Base-by-base conservation (phyloP, 768 basidiomycete species). In the Leccinum barrowsii region DNA sequence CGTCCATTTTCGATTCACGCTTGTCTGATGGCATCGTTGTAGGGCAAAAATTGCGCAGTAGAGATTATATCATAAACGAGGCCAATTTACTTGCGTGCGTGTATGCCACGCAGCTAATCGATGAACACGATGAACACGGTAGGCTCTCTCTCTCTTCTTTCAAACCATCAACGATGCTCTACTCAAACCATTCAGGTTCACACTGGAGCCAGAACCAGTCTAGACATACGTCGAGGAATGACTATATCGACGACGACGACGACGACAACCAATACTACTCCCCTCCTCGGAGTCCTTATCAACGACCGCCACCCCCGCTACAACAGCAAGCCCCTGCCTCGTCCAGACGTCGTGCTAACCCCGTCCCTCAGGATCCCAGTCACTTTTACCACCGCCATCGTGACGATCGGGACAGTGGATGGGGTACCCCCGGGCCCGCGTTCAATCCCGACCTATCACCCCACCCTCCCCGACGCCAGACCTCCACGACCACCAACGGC, bases 351-450 rank as follows among this genome's bases (percentile, higher is more conserved):
- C 67, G 65, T 24, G 64, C 55, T 2, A 62, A 65, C 40, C 48
- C 56, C 4, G 24, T 15, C 8, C 52, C 44, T 0, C 62, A 60
- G 48, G 67, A 69, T 44, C 4, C 32, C 13, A 56, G 7, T 15
- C 62, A 64, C 50, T 28, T 51, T 54, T 64, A 68, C 40, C 59
- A 53, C 19, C 59, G 67, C 52, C 57, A 67, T 67, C 67, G 62
- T 8, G 62, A 69, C 37, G 67, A 66, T 57, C 57, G 66, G 21
- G 63, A 68, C 8, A 37, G 5, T 37, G 10, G 55, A 6, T 59
- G 66, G 67, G 17, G 50, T 11, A 21, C 59, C 0, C 21, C 67
- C 3, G 50, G 59, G 5, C 66, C 55, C 1, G n/a, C 0, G 37
- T 6, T 37, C 7, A 37, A 37, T 40, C 67, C 67, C 21, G 62